Evolutionary conservation across 2,329 filamentous ascomycete species (phyloP), one percentile per base, ranked within the genome.

Genomic region (Alternaria rosae): DNA sequence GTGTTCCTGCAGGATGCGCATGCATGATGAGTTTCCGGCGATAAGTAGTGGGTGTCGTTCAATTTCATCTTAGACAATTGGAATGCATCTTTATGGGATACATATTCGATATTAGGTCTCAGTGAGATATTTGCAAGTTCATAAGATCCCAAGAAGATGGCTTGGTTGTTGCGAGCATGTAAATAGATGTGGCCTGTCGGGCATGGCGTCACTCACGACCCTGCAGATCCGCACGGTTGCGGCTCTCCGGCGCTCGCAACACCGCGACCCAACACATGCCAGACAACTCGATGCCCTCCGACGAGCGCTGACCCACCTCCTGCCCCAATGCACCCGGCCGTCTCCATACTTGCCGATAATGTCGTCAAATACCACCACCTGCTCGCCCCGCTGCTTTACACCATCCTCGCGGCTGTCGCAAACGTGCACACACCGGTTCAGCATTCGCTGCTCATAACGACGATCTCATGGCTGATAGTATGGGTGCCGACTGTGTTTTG

Each of bases 401-500:
- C 74, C 64, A 56, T 78, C 65, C 69, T 79, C 57, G 76, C 75
- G 23, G 63, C 77, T 12, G 64, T 79, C 65, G 70, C 77, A 25
- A 69, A 76, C 50, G 64, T 79, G 38, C 74, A 75, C 58, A 76
- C 73, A 13, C 78, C 80, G 1, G 65, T 73, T 17, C 71, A 76
- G 53, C 80, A 83, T 67, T 78, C 79, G 47, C 78, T 84, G 43
- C 76, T 83, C 65, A 79, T 81, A 57, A 78, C 78, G 26, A 75
- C 81, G 6, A 69, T 77, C 20, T 81, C 82, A 11, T 84, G 82
- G 82, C 69, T 75, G 12, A 55, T 75, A 25, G 68, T 82, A 65
- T 82, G 80, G 69, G 62, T 78, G 20, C 75, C 71, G 25, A 71
- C 73, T 5, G 69, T 76, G 6, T 62, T 78, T 11, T 74, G 71